These are phyloP conservation scores for Podosphaera fusca DNA, from an alignment of 2,329 filamentous ascomycete genomes.

Conservation along the genomic window DNA sequence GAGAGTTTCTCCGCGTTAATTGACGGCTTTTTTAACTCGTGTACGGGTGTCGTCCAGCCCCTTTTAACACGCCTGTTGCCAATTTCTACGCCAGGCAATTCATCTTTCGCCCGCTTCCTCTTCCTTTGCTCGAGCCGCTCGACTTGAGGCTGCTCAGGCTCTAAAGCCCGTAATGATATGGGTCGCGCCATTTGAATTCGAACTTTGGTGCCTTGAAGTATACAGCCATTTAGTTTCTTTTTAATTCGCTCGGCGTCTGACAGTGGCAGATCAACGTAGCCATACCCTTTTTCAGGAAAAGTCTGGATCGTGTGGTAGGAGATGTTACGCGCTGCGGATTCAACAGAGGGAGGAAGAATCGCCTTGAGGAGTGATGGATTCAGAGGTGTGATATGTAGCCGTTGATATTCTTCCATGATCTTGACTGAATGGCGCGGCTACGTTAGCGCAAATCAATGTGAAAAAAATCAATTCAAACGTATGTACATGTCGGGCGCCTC, in stretches of 20 bases:
- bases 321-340: slow-evolving; percentile 47
- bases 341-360: slow-evolving; percentile 45
- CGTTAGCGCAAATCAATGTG: too few relatives aligned
- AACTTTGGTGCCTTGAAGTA: slow-evolving; percentile 67
- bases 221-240: slow-evolving; percentile 72
- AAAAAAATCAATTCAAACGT: too few relatives aligned
- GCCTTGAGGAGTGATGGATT: slow-evolving; percentile 49
- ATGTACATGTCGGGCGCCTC: too few relatives aligned
- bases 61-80: slow-evolving; percentile 22
- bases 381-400: slow-evolving; percentile 77
- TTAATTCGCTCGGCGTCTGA: slow-evolving; percentile 75
- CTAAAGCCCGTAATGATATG: slow-evolving; percentile 21
- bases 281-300: slow-evolving; percentile 77
- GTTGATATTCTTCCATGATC: slow-evolving; percentile 18
- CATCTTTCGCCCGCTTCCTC: slow-evolving; percentile 21
- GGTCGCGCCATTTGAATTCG: slow-evolving; percentile 61
- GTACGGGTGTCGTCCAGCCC: slow-evolving; percentile 26
- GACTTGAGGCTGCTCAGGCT: slow-evolving; percentile 19
- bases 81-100: slow-evolving; percentile 46
- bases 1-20: slow-evolving; percentile 33
- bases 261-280: slow-evolving; percentile 62
- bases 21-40: slow-evolving; percentile 19
- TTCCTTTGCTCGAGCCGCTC: slow-evolving; percentile 24
- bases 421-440: too few relatives aligned
- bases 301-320: slow-evolving; percentile 75